Conservation (phyloP, 2,329 filamentous ascomycete genomes). For the Colletotrichum navitas region DNA sequence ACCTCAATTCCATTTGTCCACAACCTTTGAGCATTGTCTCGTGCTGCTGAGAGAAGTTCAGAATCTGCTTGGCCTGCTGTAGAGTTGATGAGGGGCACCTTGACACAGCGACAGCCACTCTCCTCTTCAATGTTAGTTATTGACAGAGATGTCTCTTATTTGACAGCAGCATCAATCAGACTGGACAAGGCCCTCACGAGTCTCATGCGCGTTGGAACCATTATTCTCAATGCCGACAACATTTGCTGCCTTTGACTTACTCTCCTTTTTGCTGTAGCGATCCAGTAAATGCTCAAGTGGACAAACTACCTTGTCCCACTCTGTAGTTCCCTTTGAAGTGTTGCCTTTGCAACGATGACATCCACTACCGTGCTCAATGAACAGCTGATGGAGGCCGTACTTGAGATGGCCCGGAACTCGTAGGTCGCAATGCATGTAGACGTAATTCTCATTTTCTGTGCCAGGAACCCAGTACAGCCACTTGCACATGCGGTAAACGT, state of each 20-base stretch:
- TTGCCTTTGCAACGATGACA: constrained; percentile 61
- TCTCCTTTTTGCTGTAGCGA: constrained; percentile 43
- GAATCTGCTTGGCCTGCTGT: neutral
- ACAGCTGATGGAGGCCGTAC: constrained; percentile 67
- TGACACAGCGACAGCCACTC: neutral
- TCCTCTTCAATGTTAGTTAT: neutral
- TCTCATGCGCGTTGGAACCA: constrained; percentile 21
- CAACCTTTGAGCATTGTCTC: neutral
- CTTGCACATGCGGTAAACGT: constrained; percentile 64
- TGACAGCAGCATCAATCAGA: neutral
- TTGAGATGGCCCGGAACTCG: constrained; percentile 65
- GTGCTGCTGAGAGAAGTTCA: neutral
- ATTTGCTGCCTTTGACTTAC: constrained; percentile 45
- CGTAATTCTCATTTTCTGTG: constrained; percentile 58
- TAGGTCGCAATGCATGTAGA: constrained; percentile 66
- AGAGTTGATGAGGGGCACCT: neutral
- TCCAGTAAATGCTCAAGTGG: constrained; percentile 58
- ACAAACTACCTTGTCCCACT: constrained; percentile 68
- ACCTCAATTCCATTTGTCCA: neutral
- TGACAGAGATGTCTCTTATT: neutral
- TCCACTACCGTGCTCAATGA: constrained; percentile 65
- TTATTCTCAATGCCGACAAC: constrained; percentile 38
- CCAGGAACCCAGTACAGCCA: constrained; percentile 69
- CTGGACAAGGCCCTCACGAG: neutral
- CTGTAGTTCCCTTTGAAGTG: constrained; percentile 70